These are phyloP conservation scores for Ophiostoma australiae DNA, from an alignment of 2,329 filamentous ascomycete genomes.

Conservation along the genomic window DNA sequence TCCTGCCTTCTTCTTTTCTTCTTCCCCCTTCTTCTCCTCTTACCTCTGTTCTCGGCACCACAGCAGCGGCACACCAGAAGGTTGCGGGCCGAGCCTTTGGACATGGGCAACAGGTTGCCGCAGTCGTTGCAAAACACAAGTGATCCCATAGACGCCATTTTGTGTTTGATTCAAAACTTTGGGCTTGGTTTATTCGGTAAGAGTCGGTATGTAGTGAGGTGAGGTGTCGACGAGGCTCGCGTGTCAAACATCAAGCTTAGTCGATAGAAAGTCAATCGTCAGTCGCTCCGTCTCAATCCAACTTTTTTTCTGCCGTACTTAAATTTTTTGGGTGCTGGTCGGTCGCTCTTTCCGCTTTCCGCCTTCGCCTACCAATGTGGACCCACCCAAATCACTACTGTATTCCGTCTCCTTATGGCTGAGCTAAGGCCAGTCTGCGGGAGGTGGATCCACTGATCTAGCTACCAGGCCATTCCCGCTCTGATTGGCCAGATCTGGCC, in stretches of 20 bases:
- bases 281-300: not conserved
- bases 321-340: conserved; percentile 4
- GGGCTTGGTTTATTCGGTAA: not conserved
- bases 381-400: not conserved
- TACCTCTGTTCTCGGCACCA: conserved; percentile 61
- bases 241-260: not conserved
- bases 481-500: conserved; percentile 19
- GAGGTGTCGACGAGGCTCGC: not conserved
- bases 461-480: not conserved
- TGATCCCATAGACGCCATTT: conserved; percentile 84
- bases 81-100: conserved; percentile 69
- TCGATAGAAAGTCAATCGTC: not conserved
- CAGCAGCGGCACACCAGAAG: conserved; percentile 80
- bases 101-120: conserved; percentile 80
- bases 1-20: too few species aligned
- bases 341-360: conserved; percentile 18
- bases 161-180: not conserved
- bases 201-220: not conserved
- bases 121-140: conserved; percentile 91
- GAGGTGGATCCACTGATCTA: conserved; percentile 12
- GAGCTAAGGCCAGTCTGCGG: not conserved
- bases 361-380: not conserved
- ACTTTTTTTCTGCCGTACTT: conserved; percentile 24
- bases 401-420: not conserved
- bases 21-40: conserved; percentile 54